phyloP scores from a whole-genome alignment of 169 alveolate genomes.

The Besnoitia besnoiti region DNA sequence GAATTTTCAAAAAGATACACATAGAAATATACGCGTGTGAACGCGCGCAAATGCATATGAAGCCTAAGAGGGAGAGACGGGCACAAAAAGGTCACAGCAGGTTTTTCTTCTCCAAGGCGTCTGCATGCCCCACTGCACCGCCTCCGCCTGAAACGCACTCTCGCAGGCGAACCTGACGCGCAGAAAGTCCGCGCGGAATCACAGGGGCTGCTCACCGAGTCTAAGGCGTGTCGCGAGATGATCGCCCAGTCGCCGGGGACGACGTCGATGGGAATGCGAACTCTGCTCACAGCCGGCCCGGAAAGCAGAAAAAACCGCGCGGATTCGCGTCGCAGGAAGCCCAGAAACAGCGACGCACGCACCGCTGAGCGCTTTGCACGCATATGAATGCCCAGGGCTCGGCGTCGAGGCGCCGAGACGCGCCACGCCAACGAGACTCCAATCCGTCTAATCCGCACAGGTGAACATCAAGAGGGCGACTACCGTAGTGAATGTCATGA shows the following conservation, averaged over 20 bases:
- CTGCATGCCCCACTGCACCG: too few relatives aligned
- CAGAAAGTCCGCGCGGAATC: too few relatives aligned
- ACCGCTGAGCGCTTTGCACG: not conserved
- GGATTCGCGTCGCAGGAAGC: not conserved
- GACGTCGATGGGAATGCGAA: constrained; percentile 17
- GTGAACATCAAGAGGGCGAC: too few relatives aligned
- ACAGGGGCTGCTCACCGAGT: not conserved
- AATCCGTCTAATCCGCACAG: too few relatives aligned
- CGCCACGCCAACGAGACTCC: too few relatives aligned
- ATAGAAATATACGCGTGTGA: not conserved
- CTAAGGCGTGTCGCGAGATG: constrained; percentile 29
- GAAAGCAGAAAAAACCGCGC: not conserved
- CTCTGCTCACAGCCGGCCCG: not conserved
- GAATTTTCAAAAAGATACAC: not conserved
- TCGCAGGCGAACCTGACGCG: too few relatives aligned
- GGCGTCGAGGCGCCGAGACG: too few relatives aligned
- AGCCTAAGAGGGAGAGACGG: not conserved
- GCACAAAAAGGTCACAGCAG: not conserved
- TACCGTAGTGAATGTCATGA: too few relatives aligned
- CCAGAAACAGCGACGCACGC: not conserved
- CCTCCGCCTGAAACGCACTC: too few relatives aligned
- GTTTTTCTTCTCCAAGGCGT: too few relatives aligned
- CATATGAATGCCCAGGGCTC: not conserved
- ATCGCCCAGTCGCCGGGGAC: constrained; percentile 14
- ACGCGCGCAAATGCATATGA: not conserved